Evolutionary conservation across 2,329 filamentous ascomycete genomes (phyloP).

Genomic region (Diaporthe longicolla): DNA sequence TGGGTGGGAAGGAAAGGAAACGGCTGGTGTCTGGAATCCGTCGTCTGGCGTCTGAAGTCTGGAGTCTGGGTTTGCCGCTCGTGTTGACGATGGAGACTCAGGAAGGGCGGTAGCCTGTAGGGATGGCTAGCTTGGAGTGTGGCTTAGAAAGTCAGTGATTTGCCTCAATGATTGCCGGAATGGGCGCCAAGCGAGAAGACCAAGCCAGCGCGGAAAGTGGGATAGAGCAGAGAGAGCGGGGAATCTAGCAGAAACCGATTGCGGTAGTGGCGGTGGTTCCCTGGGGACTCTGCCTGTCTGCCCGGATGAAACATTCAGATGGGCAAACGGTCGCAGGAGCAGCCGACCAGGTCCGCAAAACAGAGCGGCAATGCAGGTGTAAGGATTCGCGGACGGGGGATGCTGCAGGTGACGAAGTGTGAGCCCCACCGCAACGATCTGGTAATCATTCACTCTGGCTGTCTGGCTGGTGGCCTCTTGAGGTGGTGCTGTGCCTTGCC

Average conservation of each 20-base stretch:
- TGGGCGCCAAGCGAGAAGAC: slow-evolving; percentile 33
- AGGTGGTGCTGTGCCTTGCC: background rate
- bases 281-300: slow-evolving; percentile 19
- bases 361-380: slow-evolving; percentile 31
- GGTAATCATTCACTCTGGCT: background rate
- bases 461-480: slow-evolving; percentile 5
- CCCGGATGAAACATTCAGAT: slow-evolving; percentile 35
- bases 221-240: slow-evolving; percentile 32
- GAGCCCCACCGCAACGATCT: slow-evolving; percentile 5
- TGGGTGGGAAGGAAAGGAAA: slow-evolving; percentile 21
- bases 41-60: slow-evolving; percentile 19
- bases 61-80: slow-evolving; percentile 27
- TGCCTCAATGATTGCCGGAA: slow-evolving; percentile 34
- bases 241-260: slow-evolving; percentile 9
- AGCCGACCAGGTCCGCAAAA: slow-evolving; percentile 25
- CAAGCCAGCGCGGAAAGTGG: slow-evolving; percentile 28
- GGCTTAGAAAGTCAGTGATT: slow-evolving; percentile 37
- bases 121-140: slow-evolving; percentile 33
- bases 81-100: slow-evolving; percentile 34
- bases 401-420: background rate
- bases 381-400: slow-evolving; percentile 18
- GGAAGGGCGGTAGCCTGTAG: slow-evolving; percentile 18
- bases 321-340: slow-evolving; percentile 20
- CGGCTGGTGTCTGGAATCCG: slow-evolving; percentile 9
- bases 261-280: slow-evolving; percentile 18